phyloP scores from a whole-genome alignment of 2,329 filamentous ascomycete genomes.

The Xenoacremonium recifei region DNA sequence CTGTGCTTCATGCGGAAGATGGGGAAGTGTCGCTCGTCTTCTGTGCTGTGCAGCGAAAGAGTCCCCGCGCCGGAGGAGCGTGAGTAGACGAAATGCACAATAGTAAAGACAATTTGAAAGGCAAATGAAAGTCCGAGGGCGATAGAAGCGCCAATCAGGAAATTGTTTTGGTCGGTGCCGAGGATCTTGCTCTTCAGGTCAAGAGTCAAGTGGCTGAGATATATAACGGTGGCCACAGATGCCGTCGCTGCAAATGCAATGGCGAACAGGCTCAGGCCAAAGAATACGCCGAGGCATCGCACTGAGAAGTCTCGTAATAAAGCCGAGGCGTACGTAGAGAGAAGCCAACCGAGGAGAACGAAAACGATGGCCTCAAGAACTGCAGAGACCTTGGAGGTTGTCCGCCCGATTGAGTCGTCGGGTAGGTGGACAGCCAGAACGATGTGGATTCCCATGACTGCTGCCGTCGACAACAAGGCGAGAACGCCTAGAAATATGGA shows the following conservation, averaged over 20 bases:
- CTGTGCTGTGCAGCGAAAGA: slow-evolving; percentile 20
- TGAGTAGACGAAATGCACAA: slow-evolving; percentile 41
- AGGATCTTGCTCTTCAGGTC: slow-evolving; percentile 11
- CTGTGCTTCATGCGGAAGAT: slow-evolving; percentile 50
- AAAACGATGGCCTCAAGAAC: slow-evolving; percentile 28
- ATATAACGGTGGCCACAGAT: slow-evolving; percentile 44
- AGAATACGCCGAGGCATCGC: slow-evolving; percentile 22
- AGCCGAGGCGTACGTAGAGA: slow-evolving; percentile 30
- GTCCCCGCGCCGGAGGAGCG: slow-evolving; percentile 24
- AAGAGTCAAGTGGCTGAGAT: slow-evolving; percentile 28
- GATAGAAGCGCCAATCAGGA: slow-evolving; percentile 44
- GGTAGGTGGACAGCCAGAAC: slow-evolving; percentile 18
- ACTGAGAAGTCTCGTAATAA: slow-evolving; percentile 22
- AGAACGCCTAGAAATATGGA: slow-evolving; percentile 18
- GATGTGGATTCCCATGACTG: slow-evolving; percentile 17
- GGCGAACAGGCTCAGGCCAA: slow-evolving; percentile 33
- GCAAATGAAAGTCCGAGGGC: slow-evolving; percentile 45
- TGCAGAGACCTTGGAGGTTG: slow-evolving; percentile 25
- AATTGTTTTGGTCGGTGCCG: slow-evolving; percentile 22
- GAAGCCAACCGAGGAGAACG: slow-evolving; percentile 26
- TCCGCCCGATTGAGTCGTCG: slow-evolving; percentile 19
- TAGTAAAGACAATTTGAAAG: slow-evolving; percentile 48
- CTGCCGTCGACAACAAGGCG: slow-evolving; percentile 20
- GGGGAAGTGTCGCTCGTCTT: slow-evolving; percentile 20
- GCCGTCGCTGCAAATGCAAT: slow-evolving; percentile 45